Evolutionary conservation across 2,329 filamentous ascomycete species (phyloP).

Genomic region (Sclerotiophoma versabilis): DNA sequence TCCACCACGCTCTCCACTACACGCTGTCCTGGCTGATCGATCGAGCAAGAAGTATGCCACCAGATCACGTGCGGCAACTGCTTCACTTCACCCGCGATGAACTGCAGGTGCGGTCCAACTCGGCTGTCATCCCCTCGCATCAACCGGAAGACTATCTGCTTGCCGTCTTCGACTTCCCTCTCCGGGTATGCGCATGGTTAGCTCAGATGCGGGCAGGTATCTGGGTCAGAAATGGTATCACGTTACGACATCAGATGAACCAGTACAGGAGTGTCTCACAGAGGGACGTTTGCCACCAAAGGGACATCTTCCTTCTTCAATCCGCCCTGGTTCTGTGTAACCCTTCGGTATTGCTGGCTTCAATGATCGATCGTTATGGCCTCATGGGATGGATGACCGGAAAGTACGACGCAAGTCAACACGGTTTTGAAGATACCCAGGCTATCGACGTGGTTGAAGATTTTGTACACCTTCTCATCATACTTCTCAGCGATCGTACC

Average conservation of each 20-base stretch:
- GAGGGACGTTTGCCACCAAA: constrained; percentile 90
- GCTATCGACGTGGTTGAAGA: constrained; percentile 94
- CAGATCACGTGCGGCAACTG: constrained; percentile 70
- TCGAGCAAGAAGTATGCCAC: constrained; percentile 77
- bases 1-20: constrained; percentile 96
- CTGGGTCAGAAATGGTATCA: constrained; percentile 98
- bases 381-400: constrained; percentile 88
- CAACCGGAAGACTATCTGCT: constrained; percentile 80
- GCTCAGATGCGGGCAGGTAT: constrained; percentile 98
- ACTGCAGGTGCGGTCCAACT: constrained; percentile 68
- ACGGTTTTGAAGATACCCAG: constrained; percentile 84
- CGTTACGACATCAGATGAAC: constrained; percentile 90
- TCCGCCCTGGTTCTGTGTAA: constrained; percentile 88
- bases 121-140: constrained; percentile 66
- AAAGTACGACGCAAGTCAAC: constrained; percentile 69
- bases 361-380: constrained; percentile 90
- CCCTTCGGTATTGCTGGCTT: constrained; percentile 81
- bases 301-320: constrained; percentile 93
- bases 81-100: constrained; percentile 76
- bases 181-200: constrained; percentile 94
- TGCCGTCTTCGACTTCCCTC: constrained; percentile 88
- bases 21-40: constrained; percentile 96
- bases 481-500: constrained; percentile 86
- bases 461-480: constrained; percentile 90
- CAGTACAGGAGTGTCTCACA: constrained; percentile 90